These are phyloP conservation scores for Geranium brycei DNA, from an alignment of 345 rosid species.

Conservation along the genomic window DNA sequence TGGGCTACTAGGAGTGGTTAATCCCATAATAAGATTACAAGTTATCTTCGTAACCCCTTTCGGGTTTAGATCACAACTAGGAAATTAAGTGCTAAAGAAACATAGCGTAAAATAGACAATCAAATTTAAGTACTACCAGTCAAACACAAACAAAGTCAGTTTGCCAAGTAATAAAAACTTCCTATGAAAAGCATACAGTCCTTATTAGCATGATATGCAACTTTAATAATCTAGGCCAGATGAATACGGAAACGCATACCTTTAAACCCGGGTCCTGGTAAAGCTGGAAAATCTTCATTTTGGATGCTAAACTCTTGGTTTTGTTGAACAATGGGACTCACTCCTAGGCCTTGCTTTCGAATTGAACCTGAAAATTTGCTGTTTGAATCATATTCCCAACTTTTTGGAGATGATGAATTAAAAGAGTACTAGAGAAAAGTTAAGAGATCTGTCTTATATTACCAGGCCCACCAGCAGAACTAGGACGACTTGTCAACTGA, in stretches of 20 bases:
- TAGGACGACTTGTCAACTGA: slow-evolving; percentile 83
- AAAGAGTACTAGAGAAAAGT: background rate
- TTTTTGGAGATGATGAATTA: background rate
- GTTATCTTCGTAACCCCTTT: too few species aligned
- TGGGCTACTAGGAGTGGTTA: too few species aligned
- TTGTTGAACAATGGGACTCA: slow-evolving; percentile 76
- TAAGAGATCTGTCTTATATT: background rate
- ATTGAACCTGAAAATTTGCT: slow-evolving; percentile 48
- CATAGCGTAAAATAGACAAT: too few species aligned
- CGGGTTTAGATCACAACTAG: too few species aligned
- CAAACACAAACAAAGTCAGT: too few species aligned
- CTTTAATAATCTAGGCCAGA: background rate
- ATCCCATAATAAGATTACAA: too few species aligned
- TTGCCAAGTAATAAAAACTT: background rate
- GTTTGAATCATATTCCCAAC: background rate
- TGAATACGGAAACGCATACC: slow-evolving; percentile 30
- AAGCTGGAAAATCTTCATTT: slow-evolving; percentile 98
- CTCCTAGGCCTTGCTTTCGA: slow-evolving; percentile 61
- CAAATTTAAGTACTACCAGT: too few species aligned
- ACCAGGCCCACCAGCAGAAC: slow-evolving; percentile 77
- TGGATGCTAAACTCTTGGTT: slow-evolving; percentile 98
- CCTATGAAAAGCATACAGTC: background rate
- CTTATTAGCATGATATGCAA: background rate
- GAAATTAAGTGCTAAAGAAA: too few species aligned
- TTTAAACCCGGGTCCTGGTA: slow-evolving; percentile 97